phyloP scores from a whole-genome alignment of 2,329 filamentous ascomycete genomes.

The Talaromyces sp. region DNA sequence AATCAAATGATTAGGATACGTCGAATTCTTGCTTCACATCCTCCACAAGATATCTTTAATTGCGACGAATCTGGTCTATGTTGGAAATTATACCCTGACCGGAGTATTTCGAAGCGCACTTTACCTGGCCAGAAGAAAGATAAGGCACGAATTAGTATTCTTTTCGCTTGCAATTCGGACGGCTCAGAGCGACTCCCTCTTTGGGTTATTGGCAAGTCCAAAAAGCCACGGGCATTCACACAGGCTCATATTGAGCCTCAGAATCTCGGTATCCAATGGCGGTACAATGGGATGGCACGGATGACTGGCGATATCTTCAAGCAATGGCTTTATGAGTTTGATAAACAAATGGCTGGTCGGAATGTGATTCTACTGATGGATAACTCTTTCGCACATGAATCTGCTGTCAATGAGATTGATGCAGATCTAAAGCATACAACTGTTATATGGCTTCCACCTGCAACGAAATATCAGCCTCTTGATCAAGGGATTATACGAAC shows the following conservation, averaged over 20 bases:
- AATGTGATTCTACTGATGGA: slow-evolving; percentile 21
- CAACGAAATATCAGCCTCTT: slow-evolving; percentile 18
- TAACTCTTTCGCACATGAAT: slow-evolving; percentile 16
- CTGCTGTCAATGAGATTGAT: slow-evolving; percentile 4
- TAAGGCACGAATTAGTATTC: slow-evolving; percentile 5
- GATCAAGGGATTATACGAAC: slow-evolving; percentile 17
- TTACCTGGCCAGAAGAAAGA: slow-evolving; percentile 16
- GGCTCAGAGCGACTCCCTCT: slow-evolving; percentile 25
- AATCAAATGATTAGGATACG: not conserved
- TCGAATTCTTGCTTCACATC: not conserved
- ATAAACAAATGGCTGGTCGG: slow-evolving; percentile 10
- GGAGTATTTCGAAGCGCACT: slow-evolving; percentile 11
- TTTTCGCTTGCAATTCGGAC: slow-evolving; percentile 7
- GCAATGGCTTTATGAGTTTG: slow-evolving; percentile 19
- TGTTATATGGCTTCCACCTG: slow-evolving; percentile 18
- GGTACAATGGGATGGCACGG: slow-evolving; percentile 23
- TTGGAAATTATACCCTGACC: slow-evolving; percentile 13
- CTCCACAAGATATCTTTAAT: slow-evolving; percentile 2
- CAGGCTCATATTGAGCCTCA: slow-evolving; percentile 19
- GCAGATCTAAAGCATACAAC: slow-evolving; percentile 18
- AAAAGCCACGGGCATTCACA: slow-evolving; percentile 21
- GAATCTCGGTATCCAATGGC: slow-evolving; percentile 24
- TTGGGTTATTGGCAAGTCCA: slow-evolving; percentile 22
- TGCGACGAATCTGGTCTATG: not conserved
- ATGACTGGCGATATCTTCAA: slow-evolving; percentile 20